Base-by-base conservation (phyloP, 2,329 filamentous ascomycete species). In the Colletotrichum nymphaeae region DNA sequence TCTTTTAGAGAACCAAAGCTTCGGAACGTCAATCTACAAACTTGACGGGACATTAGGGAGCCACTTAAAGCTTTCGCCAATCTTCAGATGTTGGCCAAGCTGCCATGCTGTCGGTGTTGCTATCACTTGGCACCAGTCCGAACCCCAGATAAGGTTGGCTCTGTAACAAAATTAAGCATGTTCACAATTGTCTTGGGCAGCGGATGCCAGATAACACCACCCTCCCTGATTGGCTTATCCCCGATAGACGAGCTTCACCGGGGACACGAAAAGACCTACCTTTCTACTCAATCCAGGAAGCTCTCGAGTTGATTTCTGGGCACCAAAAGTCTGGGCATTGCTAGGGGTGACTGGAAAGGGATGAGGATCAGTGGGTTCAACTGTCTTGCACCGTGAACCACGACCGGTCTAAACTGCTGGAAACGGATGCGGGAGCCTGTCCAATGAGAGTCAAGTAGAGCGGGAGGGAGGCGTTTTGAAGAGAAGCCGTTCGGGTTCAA, bases 91-190 rank as follows among this genome's bases (percentile, higher is more conserved):
- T 8, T 8, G 9, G 46, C n/a, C n/a, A 53, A 16, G 28, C 12
- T 63, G 8, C n/a, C 14, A 9, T 19, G 4, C 28, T 37, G n/a
- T 11, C 35, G 30, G 32, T 37, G 28, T 49, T 22, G 35, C 5
- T 57, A 72, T 64, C 59, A 55, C 16, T 69, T 42, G 58, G 58
- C 28, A 37, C 42, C 12, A 28, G 19, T 12, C 5, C 26, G 12
- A 42, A n/a, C 16, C 24, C 22, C 28, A 57, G 67, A 73, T 73
- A 65, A 70, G 70, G 49, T 65, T 70, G 55, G 24, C 19, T 24
- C 52, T 49, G 46, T 52, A 22, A 28, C 59, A 70, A 52, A 42
- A 28, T 65, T 60, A 64, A 72, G 65, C 65, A 55, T 63, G 64
- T 59, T 63, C 22, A 26, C 59, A 24, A 35, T 26, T 16, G 24